A percentile compares a stretch with the other conserved stretches of the same genome.
Evolutionary conservation across 768 basidiomycete genomes (phyloP).

Genomic region (Termitomyces sp.): DNA sequence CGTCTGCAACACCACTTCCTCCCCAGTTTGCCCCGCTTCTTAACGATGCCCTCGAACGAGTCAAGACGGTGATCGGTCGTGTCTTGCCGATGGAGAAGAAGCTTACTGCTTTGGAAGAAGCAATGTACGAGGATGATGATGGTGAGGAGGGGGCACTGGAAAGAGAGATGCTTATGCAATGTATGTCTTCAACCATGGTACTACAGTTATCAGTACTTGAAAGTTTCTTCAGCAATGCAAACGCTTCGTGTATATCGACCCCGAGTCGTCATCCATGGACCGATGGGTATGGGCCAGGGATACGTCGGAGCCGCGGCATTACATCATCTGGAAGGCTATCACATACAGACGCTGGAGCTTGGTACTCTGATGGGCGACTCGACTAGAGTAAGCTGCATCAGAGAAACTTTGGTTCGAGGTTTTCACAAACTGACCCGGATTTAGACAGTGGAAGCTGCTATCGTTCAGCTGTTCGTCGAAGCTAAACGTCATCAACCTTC

Average conservation of each 20-base stretch:
- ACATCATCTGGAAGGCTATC: slow-evolving; percentile 93
- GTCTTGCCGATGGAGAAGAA: slow-evolving; percentile 81
- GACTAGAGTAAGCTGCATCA: slow-evolving; percentile 58
- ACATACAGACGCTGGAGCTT: slow-evolving; percentile 90
- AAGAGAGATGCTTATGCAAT: slow-evolving; percentile 83
- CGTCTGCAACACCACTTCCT: slow-evolving; percentile 81
- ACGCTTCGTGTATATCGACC: slow-evolving; percentile 88
- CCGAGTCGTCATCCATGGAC: slow-evolving; percentile 77
- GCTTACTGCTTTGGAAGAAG: slow-evolving; percentile 86
- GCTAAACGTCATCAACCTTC: slow-evolving; percentile 97
- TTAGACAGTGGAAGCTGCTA: slow-evolving; percentile 85
- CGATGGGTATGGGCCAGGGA: slow-evolving; percentile 83
- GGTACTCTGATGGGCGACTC: slow-evolving; percentile 87
- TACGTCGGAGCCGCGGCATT: slow-evolving; percentile 88
- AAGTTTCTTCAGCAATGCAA: slow-evolving; percentile 67
- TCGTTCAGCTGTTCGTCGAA: slow-evolving; percentile 94
- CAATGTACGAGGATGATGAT: slow-evolving; percentile 80
- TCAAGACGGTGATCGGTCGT: slow-evolving; percentile 66
- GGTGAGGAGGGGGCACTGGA: slow-evolving; percentile 82
- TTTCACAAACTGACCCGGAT: slow-evolving; percentile 1
- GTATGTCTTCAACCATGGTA: slow-evolving; percentile 34
- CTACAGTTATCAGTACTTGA: slow-evolving; percentile 3
- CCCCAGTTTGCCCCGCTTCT: slow-evolving; percentile 80
- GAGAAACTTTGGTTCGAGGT: background rate
- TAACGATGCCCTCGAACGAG: slow-evolving; percentile 57